Evolutionary conservation across 2,329 filamentous ascomycete genomes (phyloP).

Genomic region (Epichloe aotearoae): DNA sequence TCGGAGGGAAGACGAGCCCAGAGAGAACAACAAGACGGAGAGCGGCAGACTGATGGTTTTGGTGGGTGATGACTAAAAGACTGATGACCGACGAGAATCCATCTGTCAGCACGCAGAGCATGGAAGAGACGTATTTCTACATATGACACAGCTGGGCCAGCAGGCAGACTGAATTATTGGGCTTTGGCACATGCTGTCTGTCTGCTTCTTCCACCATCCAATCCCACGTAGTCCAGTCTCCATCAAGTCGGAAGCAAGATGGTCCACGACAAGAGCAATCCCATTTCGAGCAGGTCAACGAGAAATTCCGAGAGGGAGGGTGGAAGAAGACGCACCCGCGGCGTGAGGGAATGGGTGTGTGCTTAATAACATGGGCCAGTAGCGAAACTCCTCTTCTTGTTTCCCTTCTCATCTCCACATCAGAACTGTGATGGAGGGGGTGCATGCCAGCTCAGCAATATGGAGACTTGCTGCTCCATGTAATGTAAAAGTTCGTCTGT

Average conservation of each 20-base stretch:
- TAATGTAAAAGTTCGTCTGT: background rate
- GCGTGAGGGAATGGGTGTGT: background rate
- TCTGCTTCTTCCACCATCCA: background rate
- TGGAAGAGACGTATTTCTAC: background rate
- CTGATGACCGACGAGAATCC: background rate
- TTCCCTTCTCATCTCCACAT: background rate
- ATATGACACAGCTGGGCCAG: background rate
- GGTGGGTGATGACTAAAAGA: background rate
- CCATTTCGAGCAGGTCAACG: background rate
- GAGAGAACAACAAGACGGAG: background rate
- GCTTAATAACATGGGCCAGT: background rate
- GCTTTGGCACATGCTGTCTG: conserved; percentile 2
- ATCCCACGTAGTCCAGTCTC: background rate
- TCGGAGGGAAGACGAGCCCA: background rate
- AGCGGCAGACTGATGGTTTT: background rate
- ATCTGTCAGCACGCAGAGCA: background rate
- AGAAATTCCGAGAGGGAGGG: background rate
- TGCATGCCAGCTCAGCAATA: background rate
- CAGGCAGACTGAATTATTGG: background rate
- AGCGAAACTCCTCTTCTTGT: background rate
- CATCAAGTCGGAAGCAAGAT: background rate
- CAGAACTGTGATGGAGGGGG: background rate
- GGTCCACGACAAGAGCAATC: background rate
- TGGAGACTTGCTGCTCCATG: background rate
- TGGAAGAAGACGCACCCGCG: background rate